Evolutionary conservation across 2,329 filamentous ascomycete genomes (phyloP), one percentile per base, ranked within the genome.

Genomic region (Fonsecaea pedrosoi): DNA sequence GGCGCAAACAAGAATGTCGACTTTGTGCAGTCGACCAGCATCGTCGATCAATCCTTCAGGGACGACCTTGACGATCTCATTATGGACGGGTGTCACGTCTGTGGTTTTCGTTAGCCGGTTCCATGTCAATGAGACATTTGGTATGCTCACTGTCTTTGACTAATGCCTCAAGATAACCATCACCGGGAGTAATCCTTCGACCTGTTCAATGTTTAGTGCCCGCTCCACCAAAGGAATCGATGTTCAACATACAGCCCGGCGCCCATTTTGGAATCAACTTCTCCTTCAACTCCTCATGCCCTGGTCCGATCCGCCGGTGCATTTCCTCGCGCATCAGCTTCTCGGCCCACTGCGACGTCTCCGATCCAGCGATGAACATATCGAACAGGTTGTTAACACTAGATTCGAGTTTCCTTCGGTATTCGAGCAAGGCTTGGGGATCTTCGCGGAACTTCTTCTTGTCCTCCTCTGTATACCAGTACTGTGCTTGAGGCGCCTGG

Each of bases 101-200:
- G 38, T 15, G 13, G 10, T 4, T 18, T 18, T 10, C 18, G 30
- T 58, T 21, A 64, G 54, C 18, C 10, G 34, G 12, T 2, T 25
- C 53, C 61, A 13, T 4, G 30, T 58, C 61, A 7, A 30, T 6
- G 54, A 7, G 2, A 64, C 10, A 32, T 35, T 45, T 58, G 15
- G 56, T 8, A 18, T 25, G 54, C 62, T 65, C 4, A 65, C 62
- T 76, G 38, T 75, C 73, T 45, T 81, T 61, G 4, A 75, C 74
- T 2, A 83, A 71, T 1, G 83, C 81, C 71, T 85, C 81, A 10
- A 86, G 79, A 71, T 83, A 85, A 0, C 83, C 82, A n/a, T 81
- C 80, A 0, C 83, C 83, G 1, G 84, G 84, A 0, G 83, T 84
- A 18, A 83, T 70, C 1, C 83, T 77, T n/a, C 82, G 76, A 18